phyloP scores from a whole-genome alignment of 2,329 filamentous ascomycete genomes.

The Pseudogymnoascus destructans region DNA sequence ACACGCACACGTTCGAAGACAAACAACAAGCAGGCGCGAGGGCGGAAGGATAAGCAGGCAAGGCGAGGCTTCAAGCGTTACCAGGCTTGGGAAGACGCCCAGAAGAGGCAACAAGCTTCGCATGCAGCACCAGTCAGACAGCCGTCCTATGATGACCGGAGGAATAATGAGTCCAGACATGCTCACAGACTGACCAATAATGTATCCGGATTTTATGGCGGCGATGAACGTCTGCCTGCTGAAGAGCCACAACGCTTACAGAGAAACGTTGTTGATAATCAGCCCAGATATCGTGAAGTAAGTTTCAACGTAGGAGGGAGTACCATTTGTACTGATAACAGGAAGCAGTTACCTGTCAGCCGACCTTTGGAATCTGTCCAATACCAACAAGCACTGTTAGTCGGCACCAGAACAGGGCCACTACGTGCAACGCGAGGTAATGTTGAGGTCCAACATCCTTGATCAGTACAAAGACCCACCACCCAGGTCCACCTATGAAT shows the following conservation, averaged over 20 bases:
- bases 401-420: not conserved
- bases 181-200: not conserved
- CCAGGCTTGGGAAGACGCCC: conserved; percentile 26
- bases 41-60: conserved; percentile 16
- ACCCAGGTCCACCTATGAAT: not conserved
- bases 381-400: not conserved
- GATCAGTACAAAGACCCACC: not conserved
- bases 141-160: not conserved
- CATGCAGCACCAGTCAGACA: not conserved
- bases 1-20: conserved; percentile 17
- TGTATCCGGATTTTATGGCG: not conserved
- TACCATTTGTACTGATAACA: conserved; percentile 1
- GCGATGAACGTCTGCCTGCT: not conserved
- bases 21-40: conserved; percentile 10
- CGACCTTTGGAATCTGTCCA: not conserved
- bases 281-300: not conserved
- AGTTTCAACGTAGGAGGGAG: not conserved
- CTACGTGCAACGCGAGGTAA: not conserved
- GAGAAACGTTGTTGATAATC: not conserved
- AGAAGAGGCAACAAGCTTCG: conserved; percentile 17
- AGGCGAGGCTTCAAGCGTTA: conserved; percentile 25
- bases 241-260: not conserved
- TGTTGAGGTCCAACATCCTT: not conserved
- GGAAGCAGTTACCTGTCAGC: not conserved
- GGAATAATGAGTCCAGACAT: not conserved